These are phyloP conservation scores for Plantago coronopus DNA, from an alignment of 305 asterid species.

Conservation along the genomic window DNA sequence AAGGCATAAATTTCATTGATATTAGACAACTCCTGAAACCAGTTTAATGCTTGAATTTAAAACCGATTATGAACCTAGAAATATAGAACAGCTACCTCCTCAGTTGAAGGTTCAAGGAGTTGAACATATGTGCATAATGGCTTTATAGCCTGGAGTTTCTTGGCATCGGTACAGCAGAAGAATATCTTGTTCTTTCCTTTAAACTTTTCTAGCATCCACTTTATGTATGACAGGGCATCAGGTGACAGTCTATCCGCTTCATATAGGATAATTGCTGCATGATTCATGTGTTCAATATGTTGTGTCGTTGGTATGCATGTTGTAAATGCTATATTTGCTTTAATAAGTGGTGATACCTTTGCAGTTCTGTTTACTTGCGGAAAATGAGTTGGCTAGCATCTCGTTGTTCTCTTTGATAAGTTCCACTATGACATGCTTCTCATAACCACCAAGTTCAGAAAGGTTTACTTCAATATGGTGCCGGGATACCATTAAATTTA, in stretches of 20 bases:
- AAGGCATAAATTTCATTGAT: constrained; percentile 17
- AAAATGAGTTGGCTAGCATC: constrained; percentile 23
- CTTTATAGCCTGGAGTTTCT: constrained; percentile 55
- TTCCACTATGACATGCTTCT: constrained; percentile 68
- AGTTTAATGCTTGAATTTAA: neutral
- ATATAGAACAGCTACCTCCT: constrained; percentile 46
- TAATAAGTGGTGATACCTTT: constrained; percentile 45
- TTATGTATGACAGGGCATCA: constrained; percentile 64
- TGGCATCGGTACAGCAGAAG: constrained; percentile 79
- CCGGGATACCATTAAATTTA: constrained; percentile 53
- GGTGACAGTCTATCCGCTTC: constrained; percentile 75
- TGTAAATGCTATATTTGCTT: constrained; percentile 17
- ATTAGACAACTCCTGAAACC: constrained; percentile 16
- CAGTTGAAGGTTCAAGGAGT: constrained; percentile 68
- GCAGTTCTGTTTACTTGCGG: constrained; percentile 34
- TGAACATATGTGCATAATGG: constrained; percentile 61
- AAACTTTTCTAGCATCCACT: constrained; percentile 72
- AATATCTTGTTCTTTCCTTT: constrained; percentile 61
- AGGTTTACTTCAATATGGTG: constrained; percentile 76
- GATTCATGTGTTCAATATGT: constrained; percentile 19
- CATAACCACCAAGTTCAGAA: constrained; percentile 74
- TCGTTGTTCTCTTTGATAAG: constrained; percentile 55
- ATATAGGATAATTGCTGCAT: constrained; percentile 64
- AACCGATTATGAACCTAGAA: constrained; percentile 7
- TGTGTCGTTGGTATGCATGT: constrained; percentile 19